These are phyloP conservation scores for Penicillium vulpinum DNA, from an alignment of 2,329 filamentous ascomycete genomes.

Conservation along the genomic window DNA sequence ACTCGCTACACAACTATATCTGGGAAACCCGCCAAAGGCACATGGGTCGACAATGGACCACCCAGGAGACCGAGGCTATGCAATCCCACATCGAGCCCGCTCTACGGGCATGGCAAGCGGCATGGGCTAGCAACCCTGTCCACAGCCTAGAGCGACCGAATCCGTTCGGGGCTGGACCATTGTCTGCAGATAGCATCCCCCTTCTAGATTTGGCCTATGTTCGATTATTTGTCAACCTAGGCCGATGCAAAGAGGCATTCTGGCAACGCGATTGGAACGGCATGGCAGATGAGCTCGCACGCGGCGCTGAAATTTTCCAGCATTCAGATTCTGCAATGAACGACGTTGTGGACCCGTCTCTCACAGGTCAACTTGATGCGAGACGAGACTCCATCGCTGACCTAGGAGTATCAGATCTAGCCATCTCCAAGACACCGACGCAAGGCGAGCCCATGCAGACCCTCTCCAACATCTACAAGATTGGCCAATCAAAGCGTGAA, in stretches of 20 bases:
- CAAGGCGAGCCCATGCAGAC: slow-evolving; percentile 35
- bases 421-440: slow-evolving; percentile 38
- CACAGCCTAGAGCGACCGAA: slow-evolving; percentile 84
- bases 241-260: slow-evolving; percentile 85
- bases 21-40: slow-evolving; percentile 95
- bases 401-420: slow-evolving; percentile 38
- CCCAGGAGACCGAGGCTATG: slow-evolving; percentile 92
- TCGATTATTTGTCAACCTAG: slow-evolving; percentile 88
- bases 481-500: slow-evolving; percentile 67
- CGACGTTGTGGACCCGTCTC: slow-evolving; percentile 33
- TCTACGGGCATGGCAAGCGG: slow-evolving; percentile 88
- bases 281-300: slow-evolving; percentile 82
- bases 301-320: slow-evolving; percentile 72
- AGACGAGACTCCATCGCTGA: slow-evolving; percentile 40
- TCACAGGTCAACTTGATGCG: slow-evolving; percentile 23
- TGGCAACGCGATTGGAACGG: slow-evolving; percentile 93
- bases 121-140: slow-evolving; percentile 82
- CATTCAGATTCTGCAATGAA: slow-evolving; percentile 57
- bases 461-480: slow-evolving; percentile 35
- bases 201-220: slow-evolving; percentile 90
- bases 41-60: slow-evolving; percentile 83
- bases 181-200: slow-evolving; percentile 88
- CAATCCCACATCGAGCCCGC: slow-evolving; percentile 93
- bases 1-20: slow-evolving; percentile 95
- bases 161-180: slow-evolving; percentile 74